These are phyloP conservation scores for Peniophora sp. DNA, from an alignment of 1,284 basidiomycete species.

Conservation along the genomic window DNA sequence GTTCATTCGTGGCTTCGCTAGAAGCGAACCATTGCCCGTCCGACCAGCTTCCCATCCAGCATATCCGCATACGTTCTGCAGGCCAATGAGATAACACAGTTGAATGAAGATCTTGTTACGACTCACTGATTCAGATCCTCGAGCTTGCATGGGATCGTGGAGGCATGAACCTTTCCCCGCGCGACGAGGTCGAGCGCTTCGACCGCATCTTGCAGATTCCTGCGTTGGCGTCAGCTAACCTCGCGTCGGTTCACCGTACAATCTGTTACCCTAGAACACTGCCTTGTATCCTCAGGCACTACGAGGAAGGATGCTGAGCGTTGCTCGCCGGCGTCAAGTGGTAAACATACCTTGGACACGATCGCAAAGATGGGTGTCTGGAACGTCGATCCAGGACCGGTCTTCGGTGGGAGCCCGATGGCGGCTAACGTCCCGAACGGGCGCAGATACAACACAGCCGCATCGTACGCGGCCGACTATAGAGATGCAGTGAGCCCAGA, in stretches of 20 bases:
- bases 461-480: conserved; percentile 41
- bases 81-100: neutral
- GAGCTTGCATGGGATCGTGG: conserved; percentile 38
- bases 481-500: neutral
- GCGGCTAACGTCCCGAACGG: conserved; percentile 49
- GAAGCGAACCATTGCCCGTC: neutral
- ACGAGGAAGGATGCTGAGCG: neutral
- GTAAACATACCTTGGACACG: conserved; percentile 38
- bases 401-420: conserved; percentile 44
- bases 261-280: conserved; percentile 46
- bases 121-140: conserved; percentile 40
- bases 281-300: conserved; percentile 50
- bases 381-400: conserved; percentile 24
- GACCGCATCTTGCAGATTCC: conserved; percentile 52
- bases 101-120: no score
- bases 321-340: neutral
- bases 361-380: conserved; percentile 49
- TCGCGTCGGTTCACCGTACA: neutral
- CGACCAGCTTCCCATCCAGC: neutral
- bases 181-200: conserved; percentile 63
- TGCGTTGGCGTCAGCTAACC: conserved; percentile 12
- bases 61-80: neutral
- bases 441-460: conserved; percentile 59
- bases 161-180: conserved; percentile 53
- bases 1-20: neutral